Conservation (phyloP, 306 rosid species). For the Vigna trinervia region DNA sequence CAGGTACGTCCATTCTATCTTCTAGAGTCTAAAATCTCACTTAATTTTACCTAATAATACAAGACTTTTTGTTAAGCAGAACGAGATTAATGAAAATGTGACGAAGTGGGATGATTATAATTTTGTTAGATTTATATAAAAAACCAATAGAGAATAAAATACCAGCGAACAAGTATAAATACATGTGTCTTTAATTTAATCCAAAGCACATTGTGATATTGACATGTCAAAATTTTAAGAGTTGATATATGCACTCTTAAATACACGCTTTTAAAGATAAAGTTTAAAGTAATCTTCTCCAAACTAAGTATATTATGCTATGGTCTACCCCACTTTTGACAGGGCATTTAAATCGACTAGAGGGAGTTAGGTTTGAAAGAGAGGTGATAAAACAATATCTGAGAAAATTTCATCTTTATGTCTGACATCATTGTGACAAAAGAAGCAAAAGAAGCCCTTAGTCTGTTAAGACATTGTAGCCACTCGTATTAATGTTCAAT, state of each 20-base stretch:
- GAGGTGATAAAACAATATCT: constrained; percentile 28
- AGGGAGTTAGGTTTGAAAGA: background rate
- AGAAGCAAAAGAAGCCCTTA: constrained; percentile 22
- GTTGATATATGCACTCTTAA: background rate
- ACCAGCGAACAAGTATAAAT: background rate
- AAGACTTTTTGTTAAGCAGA: background rate
- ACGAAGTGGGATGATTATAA: background rate
- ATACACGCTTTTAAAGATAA: background rate
- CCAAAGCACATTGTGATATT: background rate
- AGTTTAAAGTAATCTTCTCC: background rate
- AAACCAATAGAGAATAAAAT: background rate
- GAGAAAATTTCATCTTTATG: constrained; percentile 40
- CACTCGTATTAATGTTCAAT: constrained; percentile 25
- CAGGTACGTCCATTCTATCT: background rate
- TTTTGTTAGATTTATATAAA: background rate
- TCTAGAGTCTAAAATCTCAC: background rate
- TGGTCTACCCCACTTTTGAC: constrained; percentile 7
- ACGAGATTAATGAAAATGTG: no score
- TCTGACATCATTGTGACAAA: constrained; percentile 45
- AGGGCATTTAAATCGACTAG: background rate
- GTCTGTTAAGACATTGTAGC: background rate
- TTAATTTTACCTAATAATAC: constrained; percentile 22
- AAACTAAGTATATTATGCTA: background rate
- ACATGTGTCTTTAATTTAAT: constrained; percentile 1
- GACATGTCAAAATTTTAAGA: constrained; percentile 1